Evolutionary conservation across 805 yeast species (phyloP), one percentile per base, ranked within the genome.

Genomic region (Nakazawaea molendinolei): DNA sequence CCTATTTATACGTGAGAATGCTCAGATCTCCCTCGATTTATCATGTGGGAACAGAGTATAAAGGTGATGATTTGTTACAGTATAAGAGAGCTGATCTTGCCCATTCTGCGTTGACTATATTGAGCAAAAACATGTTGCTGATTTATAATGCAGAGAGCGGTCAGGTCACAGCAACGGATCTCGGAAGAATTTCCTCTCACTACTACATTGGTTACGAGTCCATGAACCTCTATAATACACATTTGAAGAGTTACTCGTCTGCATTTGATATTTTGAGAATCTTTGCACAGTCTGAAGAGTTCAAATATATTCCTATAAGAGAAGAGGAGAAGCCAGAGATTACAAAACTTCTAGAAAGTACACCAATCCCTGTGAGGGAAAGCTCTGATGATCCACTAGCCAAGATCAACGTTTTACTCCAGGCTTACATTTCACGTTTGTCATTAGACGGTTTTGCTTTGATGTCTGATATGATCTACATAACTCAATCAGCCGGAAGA

Each of bases 401-500:
- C 0, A 92, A 92, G 53, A 72, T 85, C 15, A 86, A 79, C 45
- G 74, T 86, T 6, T 56, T 92, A 24, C 60, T 92, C 9, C 98
- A 92, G 51, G 74, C 95, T 0, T 86, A 84, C 49, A 84, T 92
- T n/a, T 83, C 96, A 1, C 60, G 79, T 24, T 61, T 89, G 17
- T 61, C 66, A 8, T 62, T 92, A 13, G 92, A 83, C 1, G 97
- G 97, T 0, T 85, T 86, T 61, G 96, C 97, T 0, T 59, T 94
- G 42, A 76, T 82, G 70, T 77, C 95, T 0, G 99, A 92, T 61
- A 86, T 89, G 95, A 69, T 86, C 3, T 92, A 85, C 52, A 76
- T 92, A 27, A 83, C 92, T 0, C 97, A 92, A 56, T 86, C 94
- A 27, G 97, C 96, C 1, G 90, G 94, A 3, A 71, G 99, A 51